Conservation (phyloP, 345 rosid genomes). For the Melaleuca alternifolia region DNA sequence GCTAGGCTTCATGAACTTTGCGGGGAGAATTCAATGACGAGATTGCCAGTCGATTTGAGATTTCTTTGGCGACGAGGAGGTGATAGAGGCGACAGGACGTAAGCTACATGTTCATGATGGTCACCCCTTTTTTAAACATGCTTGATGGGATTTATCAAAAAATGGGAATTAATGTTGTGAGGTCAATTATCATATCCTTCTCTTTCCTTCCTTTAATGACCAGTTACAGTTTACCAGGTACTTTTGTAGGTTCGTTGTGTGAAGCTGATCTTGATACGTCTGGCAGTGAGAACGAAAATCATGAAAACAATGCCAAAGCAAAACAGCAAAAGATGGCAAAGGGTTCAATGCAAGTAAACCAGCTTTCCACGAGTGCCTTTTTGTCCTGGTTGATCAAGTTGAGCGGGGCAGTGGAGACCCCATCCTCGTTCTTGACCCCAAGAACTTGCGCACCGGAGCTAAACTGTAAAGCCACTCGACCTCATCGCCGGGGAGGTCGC, state of each 20-base stretch:
- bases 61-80: neutral
- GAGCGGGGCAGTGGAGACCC: slow-evolving; percentile 57
- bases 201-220: neutral
- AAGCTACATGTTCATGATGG: neutral
- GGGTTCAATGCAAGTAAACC: slow-evolving; percentile 16
- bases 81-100: neutral
- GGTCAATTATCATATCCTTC: neutral
- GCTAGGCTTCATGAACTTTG: no score
- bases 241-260: neutral
- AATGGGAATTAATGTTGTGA: neutral
- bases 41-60: neutral
- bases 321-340: neutral
- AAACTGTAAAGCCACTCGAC: slow-evolving; percentile 56
- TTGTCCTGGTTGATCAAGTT: slow-evolving; percentile 76
- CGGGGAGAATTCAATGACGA: neutral
- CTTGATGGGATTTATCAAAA: neutral
- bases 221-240: neutral
- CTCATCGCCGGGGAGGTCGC: slow-evolving; percentile 25
- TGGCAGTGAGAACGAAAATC: neutral
- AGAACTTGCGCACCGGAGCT: slow-evolving; percentile 78
- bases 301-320: neutral
- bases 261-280: neutral
- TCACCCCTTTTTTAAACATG: no score
- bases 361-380: slow-evolving; percentile 77
- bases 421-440: slow-evolving; percentile 75